Evolutionary conservation across 768 basidiomycete genomes (phyloP), one percentile per base, ranked within the genome.

Genomic region (Auriscalpium microsporum): DNA sequence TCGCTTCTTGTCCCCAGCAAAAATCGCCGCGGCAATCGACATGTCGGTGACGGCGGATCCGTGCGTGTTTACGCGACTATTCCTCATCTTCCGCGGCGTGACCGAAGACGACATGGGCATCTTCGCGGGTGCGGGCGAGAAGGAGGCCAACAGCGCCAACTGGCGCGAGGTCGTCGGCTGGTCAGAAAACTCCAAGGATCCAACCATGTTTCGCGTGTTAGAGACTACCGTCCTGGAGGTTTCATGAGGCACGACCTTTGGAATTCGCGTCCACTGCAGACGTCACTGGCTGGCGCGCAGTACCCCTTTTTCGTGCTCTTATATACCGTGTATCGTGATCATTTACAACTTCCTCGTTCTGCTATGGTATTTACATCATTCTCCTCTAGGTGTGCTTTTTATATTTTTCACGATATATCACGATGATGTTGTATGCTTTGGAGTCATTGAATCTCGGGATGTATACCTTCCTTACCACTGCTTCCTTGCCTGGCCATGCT

Each of bases 1-100:
- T 66, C 84, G 90, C n/a, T 91, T 93, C 69, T 78, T 93, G 58
- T 79, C 83, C 9, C 90, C 88, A 7, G 73, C 76, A 56, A 86
- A 81, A 63, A 87, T 93, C 45, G 87, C 89, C 7, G 82, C 87
- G 3, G 90, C 90, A n/a, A 80, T 93, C 55, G 90, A 93, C 65
- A 87, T 93, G 58, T 83, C 85, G 1, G 83, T 93, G n/a, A 86
- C 87, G 0, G 76, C 80, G 10, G 87, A 90, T 51, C 83, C 86
- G 21, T 90, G 88, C 64, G 74, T 86, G 56, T 91, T 90, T 67
- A 92, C 87, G 8, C 83, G 90, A 34, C 71, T 93, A 21, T 93
- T 93, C 75, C 78, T 93, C 56, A 90, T 93, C 69, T 91, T 85
- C 72, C 83, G 90, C 23, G 90, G 90, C 1, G 70, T 93, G 35